Percentiles rank a stretch among this genome's conserved stretches.
phyloP scores from a whole-genome alignment of 192 early-diverging fungal genomes.

The Backusella psychrophila region DNA sequence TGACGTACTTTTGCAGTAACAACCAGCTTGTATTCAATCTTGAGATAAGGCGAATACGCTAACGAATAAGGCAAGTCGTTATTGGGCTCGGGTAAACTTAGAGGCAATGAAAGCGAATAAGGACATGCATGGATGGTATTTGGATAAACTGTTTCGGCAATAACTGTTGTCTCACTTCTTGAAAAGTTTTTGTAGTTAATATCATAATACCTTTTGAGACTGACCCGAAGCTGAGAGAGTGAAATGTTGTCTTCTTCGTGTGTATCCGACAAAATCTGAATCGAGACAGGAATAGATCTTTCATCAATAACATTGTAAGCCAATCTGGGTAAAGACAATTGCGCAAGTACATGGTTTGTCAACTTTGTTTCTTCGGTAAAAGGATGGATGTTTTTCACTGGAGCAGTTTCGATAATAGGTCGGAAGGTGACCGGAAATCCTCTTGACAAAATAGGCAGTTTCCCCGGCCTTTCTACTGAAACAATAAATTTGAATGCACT shows the following conservation, averaged over 20 bases:
- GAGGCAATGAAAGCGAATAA: not conserved
- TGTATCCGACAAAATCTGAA: conserved; percentile 4
- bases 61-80: not conserved
- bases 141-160: not conserved
- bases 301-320: not conserved
- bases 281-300: not conserved
- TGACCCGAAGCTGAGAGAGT: not conserved
- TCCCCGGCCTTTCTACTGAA: not conserved
- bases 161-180: not conserved
- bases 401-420: not conserved
- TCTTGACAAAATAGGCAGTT: not conserved
- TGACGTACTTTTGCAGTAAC: not conserved
- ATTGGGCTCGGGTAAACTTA: not conserved
- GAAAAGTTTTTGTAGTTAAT: not conserved
- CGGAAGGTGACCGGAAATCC: not conserved
- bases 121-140: not conserved
- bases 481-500: not conserved
- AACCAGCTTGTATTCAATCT: not conserved
- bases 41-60: not conserved
- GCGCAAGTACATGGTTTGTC: not conserved
- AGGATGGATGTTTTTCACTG: not conserved
- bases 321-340: not conserved
- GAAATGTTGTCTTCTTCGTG: not conserved
- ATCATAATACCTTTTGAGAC: not conserved
- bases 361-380: conserved; percentile 4